Percentiles rank a stretch among this genome's conserved stretches.
phyloP scores from a whole-genome alignment of 1,284 basidiomycete species.

The Microbotryum lychnidis-dioicae region DNA sequence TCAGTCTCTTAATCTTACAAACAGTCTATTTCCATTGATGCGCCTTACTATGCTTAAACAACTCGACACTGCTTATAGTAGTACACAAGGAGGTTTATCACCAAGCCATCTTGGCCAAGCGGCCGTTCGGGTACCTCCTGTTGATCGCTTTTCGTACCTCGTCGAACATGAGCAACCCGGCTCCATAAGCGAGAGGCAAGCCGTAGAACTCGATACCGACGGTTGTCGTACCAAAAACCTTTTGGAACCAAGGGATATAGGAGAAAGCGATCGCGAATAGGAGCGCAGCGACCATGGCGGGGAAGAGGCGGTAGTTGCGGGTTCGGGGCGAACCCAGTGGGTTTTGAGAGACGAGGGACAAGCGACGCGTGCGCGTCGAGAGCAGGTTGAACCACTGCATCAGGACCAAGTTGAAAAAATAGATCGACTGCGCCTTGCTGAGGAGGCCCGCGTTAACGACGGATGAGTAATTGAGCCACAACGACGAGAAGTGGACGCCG shows the following conservation, averaged over 20 bases:
- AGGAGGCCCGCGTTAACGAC: conserved; percentile 38
- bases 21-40: no score
- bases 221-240: conserved; percentile 50
- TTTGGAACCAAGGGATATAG: conserved; percentile 42
- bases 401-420: conserved; percentile 47
- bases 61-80: background rate
- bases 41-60: no score
- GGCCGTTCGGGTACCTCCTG: no score
- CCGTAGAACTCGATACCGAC: conserved; percentile 50
- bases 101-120: no score
- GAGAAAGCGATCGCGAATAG: conserved; percentile 40
- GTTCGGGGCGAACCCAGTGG: conserved; percentile 39
- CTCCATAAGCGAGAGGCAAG: conserved; percentile 45
- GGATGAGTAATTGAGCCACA: conserved; percentile 51
- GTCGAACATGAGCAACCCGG: conserved; percentile 40
- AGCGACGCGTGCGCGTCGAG: conserved; percentile 48
- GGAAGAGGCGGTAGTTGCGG: conserved; percentile 46
- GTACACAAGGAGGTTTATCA: background rate
- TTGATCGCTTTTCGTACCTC: conserved; percentile 34
- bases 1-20: no score
- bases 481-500: conserved; percentile 51
- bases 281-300: conserved; percentile 47
- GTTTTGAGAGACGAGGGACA: conserved; percentile 48
- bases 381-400: conserved; percentile 60
- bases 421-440: conserved; percentile 47